Base-by-base conservation (phyloP, 139 green algal species). In the Trebouxia sp. region DNA sequence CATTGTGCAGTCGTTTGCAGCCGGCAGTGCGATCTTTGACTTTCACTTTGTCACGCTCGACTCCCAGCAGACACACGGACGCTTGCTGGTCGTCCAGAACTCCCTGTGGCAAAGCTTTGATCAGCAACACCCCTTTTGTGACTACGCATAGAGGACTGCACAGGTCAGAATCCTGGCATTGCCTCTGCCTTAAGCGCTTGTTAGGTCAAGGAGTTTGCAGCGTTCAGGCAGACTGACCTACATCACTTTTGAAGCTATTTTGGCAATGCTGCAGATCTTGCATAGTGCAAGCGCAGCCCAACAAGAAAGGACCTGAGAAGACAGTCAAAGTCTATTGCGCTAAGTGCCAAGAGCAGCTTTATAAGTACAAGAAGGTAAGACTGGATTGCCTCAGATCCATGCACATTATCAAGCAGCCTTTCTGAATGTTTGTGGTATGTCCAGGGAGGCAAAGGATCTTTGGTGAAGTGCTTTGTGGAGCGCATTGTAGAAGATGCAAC, bases 291-390 rank as follows among this genome's bases (percentile, higher is more conserved):
- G 72, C 72, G 12, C 47, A 79, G 45, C 72, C 72, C 20, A 45
- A n/a, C 47, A 79, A 79, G 72, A 79, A 79, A 24, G 43, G 32
- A 22, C 72, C 72, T 32, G 72, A 79, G 5, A 79, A 62, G 47
- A 79, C 72, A 62, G 72, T 79, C 12, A 79, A 79, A 30, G 30
- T 79, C 7, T 79, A 65, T 26, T 79, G 72, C 43, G 48, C 72
- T 30, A 79, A 79, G 42, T 79, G 72, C 35, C 72, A 55, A 48
- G 45, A 53, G 12, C 47, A 65, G 43, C 72, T 79, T 22, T 79
- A 79, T 32, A 79, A 79, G 47, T 79, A 79, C 20, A 42, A 42
- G 43, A 79, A 65, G 72, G 72, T 77, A 26, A 20, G 24, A 24
- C 38, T 77, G 11, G 24, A 15, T 75, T 69, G 56, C 56, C 9